Conservation (phyloP, 2,329 filamentous ascomycete genomes). For the Colletotrichum acutatum region DNA sequence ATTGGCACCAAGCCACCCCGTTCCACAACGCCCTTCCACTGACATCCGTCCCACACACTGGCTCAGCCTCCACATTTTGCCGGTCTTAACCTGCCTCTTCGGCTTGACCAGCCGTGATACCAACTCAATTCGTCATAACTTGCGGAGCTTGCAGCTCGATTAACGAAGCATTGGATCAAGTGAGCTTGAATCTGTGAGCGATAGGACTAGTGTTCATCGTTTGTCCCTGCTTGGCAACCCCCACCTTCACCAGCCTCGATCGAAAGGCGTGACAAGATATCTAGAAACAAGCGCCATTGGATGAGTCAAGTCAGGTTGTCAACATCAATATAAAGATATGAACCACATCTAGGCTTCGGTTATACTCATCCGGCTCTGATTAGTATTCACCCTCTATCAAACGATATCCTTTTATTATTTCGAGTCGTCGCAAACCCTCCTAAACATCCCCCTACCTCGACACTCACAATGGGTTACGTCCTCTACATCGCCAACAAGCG, state of each 20-base stretch:
- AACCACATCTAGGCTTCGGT: neutral
- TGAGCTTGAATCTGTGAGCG: neutral
- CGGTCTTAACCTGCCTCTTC: neutral
- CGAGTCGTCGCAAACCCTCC: neutral
- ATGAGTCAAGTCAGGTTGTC: constrained; percentile 16
- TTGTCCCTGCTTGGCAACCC: neutral
- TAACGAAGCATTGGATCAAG: neutral
- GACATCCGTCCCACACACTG: constrained; percentile 3
- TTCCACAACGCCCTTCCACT: constrained; percentile 16
- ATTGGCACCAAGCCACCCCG: neutral
- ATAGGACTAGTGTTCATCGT: neutral
- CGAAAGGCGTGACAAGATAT: neutral
- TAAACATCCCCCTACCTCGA: neutral
- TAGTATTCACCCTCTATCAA: neutral
- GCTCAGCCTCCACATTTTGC: neutral
- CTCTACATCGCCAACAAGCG: constrained; percentile 57
- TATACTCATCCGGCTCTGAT: neutral
- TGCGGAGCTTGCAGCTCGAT: neutral
- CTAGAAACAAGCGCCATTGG: neutral
- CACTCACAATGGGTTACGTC: constrained; percentile 47
- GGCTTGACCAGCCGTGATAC: neutral
- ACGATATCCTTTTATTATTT: neutral
- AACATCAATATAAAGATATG: neutral
- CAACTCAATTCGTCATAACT: neutral
- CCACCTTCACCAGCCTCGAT: neutral